Evolutionary conservation across 2,329 filamentous ascomycete genomes (phyloP).

Genomic region (Monilinia aucupariae): DNA sequence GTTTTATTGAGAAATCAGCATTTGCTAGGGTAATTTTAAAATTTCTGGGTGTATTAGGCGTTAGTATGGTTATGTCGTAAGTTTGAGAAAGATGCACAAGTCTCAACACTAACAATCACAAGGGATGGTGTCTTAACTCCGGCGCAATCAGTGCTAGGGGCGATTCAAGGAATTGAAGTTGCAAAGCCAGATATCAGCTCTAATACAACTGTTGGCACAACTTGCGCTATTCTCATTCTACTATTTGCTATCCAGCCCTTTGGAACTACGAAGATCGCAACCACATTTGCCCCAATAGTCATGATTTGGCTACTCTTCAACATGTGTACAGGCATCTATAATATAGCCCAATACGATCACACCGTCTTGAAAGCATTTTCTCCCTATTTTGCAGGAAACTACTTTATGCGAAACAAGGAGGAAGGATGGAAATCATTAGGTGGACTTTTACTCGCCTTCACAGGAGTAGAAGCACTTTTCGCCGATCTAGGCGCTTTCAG

Average conservation of each 20-base stretch:
- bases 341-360: conserved; percentile 47
- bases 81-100: conserved; percentile 17
- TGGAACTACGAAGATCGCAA: conserved; percentile 56
- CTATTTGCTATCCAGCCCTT: conserved; percentile 62
- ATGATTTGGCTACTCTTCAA: conserved; percentile 64
- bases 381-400: conserved; percentile 55
- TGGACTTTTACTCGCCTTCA: conserved; percentile 70
- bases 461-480: conserved; percentile 73
- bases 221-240: conserved; percentile 58
- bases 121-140: conserved; percentile 62
- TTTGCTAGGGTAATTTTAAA: conserved; percentile 51
- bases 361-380: conserved; percentile 52
- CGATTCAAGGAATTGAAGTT: conserved; percentile 59
- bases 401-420: conserved; percentile 53
- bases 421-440: conserved; percentile 60
- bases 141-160: conserved; percentile 64
- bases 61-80: conserved; percentile 57
- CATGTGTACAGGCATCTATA: conserved; percentile 57
- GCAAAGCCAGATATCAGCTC: conserved; percentile 51
- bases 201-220: conserved; percentile 56
- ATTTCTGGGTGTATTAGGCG: conserved; percentile 57
- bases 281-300: conserved; percentile 60
- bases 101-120: conserved; percentile 11
- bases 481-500: conserved; percentile 73
- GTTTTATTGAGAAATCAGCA: conserved; percentile 51